Conservation (phyloP, 305 asterid species). For the Stenogyne calaminthoides region DNA sequence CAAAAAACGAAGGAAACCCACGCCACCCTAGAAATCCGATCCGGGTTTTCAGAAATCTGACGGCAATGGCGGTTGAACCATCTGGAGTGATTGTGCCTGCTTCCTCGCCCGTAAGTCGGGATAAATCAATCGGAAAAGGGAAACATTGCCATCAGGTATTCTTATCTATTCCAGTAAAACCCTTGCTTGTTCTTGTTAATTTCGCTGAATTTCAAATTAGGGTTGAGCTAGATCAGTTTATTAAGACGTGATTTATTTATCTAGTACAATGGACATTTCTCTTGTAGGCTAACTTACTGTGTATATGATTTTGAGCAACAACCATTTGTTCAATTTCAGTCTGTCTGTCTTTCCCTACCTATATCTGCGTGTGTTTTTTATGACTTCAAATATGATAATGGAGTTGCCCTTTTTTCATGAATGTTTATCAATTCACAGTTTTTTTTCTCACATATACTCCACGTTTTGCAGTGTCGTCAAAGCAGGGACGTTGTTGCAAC, state of each 20-base stretch:
- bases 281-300: not conserved
- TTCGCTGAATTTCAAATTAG: not conserved
- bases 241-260: not conserved
- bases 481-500: slow-evolving; percentile 43
- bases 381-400: not conserved
- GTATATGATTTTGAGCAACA: not conserved
- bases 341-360: not conserved
- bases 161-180: not conserved
- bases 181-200: not conserved
- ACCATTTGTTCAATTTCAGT: not conserved
- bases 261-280: not conserved
- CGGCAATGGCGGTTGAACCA: slow-evolving; percentile 43
- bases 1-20: not conserved
- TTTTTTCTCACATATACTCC: slow-evolving; percentile 24
- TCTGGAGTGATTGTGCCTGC: slow-evolving; percentile 5
- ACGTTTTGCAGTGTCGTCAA: slow-evolving; percentile 77
- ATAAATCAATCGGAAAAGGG: slow-evolving; percentile 38
- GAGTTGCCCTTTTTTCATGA: not conserved
- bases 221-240: not conserved
- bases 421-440: not conserved
- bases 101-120: slow-evolving; percentile 37
- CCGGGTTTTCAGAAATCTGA: not conserved
- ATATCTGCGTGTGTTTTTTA: not conserved
- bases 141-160: slow-evolving; percentile 68
- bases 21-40: not conserved